Base-by-base conservation (phyloP, 192 early-diverging fungal species). In the Coemansia sp. region DNA sequence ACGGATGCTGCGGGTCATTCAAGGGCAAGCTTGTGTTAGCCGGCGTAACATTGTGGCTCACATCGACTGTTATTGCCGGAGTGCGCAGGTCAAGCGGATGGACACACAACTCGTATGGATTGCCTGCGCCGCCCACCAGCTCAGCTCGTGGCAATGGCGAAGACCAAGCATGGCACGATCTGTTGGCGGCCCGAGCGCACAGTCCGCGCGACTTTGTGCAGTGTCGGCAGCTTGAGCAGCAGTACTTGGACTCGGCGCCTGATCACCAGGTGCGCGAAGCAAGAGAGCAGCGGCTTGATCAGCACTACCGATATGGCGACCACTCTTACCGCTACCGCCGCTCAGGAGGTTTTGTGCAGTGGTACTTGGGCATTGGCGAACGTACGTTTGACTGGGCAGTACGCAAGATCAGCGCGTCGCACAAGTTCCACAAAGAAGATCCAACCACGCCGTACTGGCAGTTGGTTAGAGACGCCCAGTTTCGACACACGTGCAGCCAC, bases 301-400 rank as follows among this genome's bases (percentile, higher is more conserved):
- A 31, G 3, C 43, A 45, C 23, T 43, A 45, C 8, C 1, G 10
- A n/a, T 25, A 45, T 45, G 14, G 41, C 41, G 16, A 45, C 41
- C 4, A 45, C 16, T 12, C 11, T 10, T n/a, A 45, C 41, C 43
- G 39, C 39, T 57, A 59, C 12, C 35, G 52, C 35, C 4, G 61
- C 29, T n/a, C 12, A 22, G 64, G 64, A 22, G 64, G 70, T 2
- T 54, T 73, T 53, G 48, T 64, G 19, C 52, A 41, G 6, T 76
- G 74, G 74, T 76, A 76, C 27, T 31, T 71, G 74, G 68, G 74
- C 6, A 38, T 76, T 0, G 74, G 74, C 16, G 74, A 76, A 61
- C 74, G 74, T n/a, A 76, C 74, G 0, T 67, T 76, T 31, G 74
- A 76, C 55, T 76, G 74, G 74, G n/a, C 62, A 16, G 64, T 54